Base-by-base conservation (phyloP, 495 filamentous ascomycete genomes). In the Pseudevernia furfuracea region DNA sequence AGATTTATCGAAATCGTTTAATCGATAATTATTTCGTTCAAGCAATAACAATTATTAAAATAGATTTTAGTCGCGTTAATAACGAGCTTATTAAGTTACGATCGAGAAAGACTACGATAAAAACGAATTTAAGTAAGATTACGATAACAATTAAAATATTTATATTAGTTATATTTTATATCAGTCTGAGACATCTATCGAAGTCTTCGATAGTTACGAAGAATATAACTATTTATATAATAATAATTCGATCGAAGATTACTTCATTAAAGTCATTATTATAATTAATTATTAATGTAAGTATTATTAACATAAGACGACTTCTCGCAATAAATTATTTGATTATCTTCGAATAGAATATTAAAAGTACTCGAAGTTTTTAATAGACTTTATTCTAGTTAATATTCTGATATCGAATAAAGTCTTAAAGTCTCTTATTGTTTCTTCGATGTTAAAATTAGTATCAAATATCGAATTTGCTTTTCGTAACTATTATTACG, bases 261-360 rank as follows among this genome's bases (percentile, higher is more conserved):
- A 44, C 15, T 44, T 44, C 19, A 21, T 21, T 1, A 44, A 44
- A 21, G 4, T 21, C 0, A 44, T 21, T 0, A 4, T 2, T 44
- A 44, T 21, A 4, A 21, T 44, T 1, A 23, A 56, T 3, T 56
- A 28, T 32, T 32, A 56, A 25, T 60, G 28, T 30, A 11, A 60
- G 34, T 0, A 32, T 46, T 60, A 60, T 21, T 5, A 10, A 14
- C 23, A 60, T 30, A 44, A 60, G 5, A 14, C 14, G 14, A 43
- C 12, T 21, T 60, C 37, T 60, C 21, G 34, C 7, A 60, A 60
- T 60, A 44, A 41, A 19, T 28, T 60, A 46, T 60, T 60, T 46
- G 25, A n/a, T 30, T 60, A 41, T 46, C 36, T 60, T 10, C 23
- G 4, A 10, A 21, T 3, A 4, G 21, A 56, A 21, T 56, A 30